Evolutionary conservation across 768 basidiomycete genomes (phyloP), one percentile per base, ranked within the genome.

Genomic region (Strobilomyces confusus): DNA sequence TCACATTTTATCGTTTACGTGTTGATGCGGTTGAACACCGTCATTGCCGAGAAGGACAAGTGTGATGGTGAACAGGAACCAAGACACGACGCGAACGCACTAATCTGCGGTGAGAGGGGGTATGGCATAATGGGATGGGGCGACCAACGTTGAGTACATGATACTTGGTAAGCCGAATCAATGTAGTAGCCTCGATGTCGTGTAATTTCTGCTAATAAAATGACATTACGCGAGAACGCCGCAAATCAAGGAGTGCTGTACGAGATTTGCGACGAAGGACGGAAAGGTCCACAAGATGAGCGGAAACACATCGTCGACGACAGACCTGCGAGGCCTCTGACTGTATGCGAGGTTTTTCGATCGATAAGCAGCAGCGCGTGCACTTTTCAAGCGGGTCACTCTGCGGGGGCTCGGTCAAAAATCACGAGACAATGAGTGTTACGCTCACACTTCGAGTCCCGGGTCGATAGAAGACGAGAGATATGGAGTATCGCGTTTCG

Each of bases 361-460:
- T 38, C 19, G 47, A 46, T 54, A 38, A 52, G 47, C 46, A 44
- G 36, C 32, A 17, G 4, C 23, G 44, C 9, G 32, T 23, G 19
- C 53, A 87, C 88, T 87, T 82, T 91, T 88, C 59, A 90, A 67
- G 68, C 91, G 89, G 1, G 87, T 86, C 8, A 89, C 79, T 75
- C 88, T 91, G 55, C 9, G 34, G 15, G 15, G 9, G n/a, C n/a
- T 48, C 6, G 41, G 46, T 33, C 25, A 22, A 38, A 25, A 2
- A 8, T 14, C 22, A 9, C 4, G 23, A 4, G 9, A 37, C 9
- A 34, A 33, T 32, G 26, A 51, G 23, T 13, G 9, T 25, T 15
- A 37, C 22, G 58, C 84, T 57, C 69, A 90, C 89, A 89, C 82
- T 70, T 92, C 90, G 22, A 90, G 66, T 57, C 75, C 74, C 90